Evolutionary conservation across 1,284 basidiomycete species (phyloP).

Genomic region (Malassezia sympodialis): DNA sequence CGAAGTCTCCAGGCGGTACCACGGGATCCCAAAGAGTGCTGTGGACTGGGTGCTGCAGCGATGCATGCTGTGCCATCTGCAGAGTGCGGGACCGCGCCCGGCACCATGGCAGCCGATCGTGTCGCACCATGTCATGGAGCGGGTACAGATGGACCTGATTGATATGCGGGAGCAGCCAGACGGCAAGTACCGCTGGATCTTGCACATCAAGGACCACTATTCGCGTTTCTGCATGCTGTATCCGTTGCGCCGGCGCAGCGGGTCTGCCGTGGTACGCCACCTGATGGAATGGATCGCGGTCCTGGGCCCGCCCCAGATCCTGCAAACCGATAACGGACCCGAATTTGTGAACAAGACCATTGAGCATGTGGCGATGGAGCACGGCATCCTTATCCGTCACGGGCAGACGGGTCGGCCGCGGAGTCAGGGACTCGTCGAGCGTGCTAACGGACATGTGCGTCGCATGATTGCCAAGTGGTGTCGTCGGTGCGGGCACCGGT

Average conservation of each 20-base stretch:
- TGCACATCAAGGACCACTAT: slow-evolving; percentile 11
- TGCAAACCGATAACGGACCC: slow-evolving; percentile 6
- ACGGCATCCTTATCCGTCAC: neutral
- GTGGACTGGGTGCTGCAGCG: slow-evolving; percentile 6
- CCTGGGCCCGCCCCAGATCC: slow-evolving; percentile 1
- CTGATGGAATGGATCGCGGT: slow-evolving; percentile 3
- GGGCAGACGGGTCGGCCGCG: slow-evolving; percentile 4
- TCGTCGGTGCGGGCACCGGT: neutral
- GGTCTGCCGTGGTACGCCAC: neutral
- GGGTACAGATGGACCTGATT: slow-evolving; percentile 12
- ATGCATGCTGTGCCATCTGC: slow-evolving; percentile 1
- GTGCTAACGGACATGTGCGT: slow-evolving; percentile 10
- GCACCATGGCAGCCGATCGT: neutral
- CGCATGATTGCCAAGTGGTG: slow-evolving; percentile 10
- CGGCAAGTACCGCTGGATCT: slow-evolving; percentile 5
- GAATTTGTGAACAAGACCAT: slow-evolving; percentile 1
- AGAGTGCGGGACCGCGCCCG: neutral
- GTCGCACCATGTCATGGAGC: slow-evolving; percentile 3
- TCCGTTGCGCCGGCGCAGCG: neutral
- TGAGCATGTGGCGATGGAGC: neutral
- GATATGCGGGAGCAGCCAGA: slow-evolving; percentile 6
- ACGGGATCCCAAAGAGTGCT: slow-evolving; percentile 3
- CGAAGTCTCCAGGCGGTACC: slow-evolving; percentile 1
- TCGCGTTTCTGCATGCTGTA: slow-evolving; percentile 9
- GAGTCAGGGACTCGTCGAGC: slow-evolving; percentile 6